Evolutionary conservation across 2,329 filamentous ascomycete genomes (phyloP), one percentile per base, ranked within the genome.

Genomic region (Aspergillus brunneoviolaceus): DNA sequence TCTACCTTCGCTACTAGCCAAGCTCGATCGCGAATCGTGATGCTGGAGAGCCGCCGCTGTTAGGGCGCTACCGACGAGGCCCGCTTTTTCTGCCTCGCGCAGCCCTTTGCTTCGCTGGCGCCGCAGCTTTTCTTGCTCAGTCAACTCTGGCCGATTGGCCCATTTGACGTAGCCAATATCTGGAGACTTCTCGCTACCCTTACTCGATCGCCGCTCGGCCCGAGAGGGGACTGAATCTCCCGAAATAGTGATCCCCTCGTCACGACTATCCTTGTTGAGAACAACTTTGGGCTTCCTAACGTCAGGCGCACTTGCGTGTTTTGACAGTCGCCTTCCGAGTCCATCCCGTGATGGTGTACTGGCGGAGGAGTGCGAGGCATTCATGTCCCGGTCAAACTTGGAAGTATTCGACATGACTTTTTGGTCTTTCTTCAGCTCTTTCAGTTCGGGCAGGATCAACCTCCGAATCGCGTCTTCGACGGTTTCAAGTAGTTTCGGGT

Each of bases 401-500:
- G 85, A 86, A 11, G 85, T 86, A 68, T 87, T 89, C 65, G 89
- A 84, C 63, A 89, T 87, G 65, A 89, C 89, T 74, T 91, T 93
- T 73, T 94, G 90, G 71, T 96, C 92, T 69, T 93, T 87, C 75
- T 96, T 97, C 57, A 99, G 81, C 10, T 92, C 91, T 68, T 92
- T 94, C 49, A 99, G 82, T 75, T 99, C 94, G 0, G 95, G 95
- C 2, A 99, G 79, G 56, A 97, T 96, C 53, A 96, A 82, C 52
- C 92, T 86, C 63, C 92, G 88, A 70, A 97, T 96, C 14, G 92
- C 92, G 77, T 96, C 92, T 77, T 97, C 93, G 3, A 97, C 93
- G 0, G 92, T 95, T 70, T 95, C 91, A 2, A 97, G 83, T 2
- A 97, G 80, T 72, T 92, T 95, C 0, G 93, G 93, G 70, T 97